Base-by-base conservation (phyloP, 768 basidiomycete genomes). In the Naganishia randhawae region DNA sequence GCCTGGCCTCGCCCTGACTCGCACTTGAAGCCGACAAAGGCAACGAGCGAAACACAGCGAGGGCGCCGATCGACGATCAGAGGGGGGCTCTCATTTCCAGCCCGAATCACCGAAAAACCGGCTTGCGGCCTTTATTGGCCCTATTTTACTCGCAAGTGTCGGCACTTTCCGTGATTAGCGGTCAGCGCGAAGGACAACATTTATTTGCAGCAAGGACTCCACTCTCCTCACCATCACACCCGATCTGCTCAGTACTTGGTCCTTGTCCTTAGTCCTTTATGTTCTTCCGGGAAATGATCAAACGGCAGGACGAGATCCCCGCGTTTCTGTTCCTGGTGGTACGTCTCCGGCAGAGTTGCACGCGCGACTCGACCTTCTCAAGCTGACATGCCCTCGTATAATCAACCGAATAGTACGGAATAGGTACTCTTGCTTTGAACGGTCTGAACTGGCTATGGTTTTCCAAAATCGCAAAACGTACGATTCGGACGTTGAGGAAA, bases 361-460 rank as follows among this genome's bases (percentile, higher is more conserved):
- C 13, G 6, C 13, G 51, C 41, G 5, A n/a, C n/a, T n/a, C n/a
- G n/a, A n/a, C 27, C 29, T 19, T 31, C 35, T 29, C 33, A 31
- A 33, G 35, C 25, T 48, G 25, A 42, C n/a, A 25, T 17, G 11
- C 25, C 29, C 33, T 13, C 51, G 7, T 11, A 29, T 2, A 19
- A 41, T 70, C 17, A 31, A 37, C 13, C 52, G 32, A 37, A 32
- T 55, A 75, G 85, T 87, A 85, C 66, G 83, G 84, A 1, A 50
- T 75, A 5, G 88, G 86, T 19, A 91, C 90, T 73, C 66, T 89
- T 37, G 74, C 86, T 37, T 81, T 93, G 11, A 87, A 91, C 72
- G 81, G 83, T 3, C 82, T 94, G 27, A 94, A 93, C 78, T 86
- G 87, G 83, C 65, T 75, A 14, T 76, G 77, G 77, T 78, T 78